Evolutionary conservation across 768 basidiomycete genomes (phyloP), one percentile per base, ranked within the genome.

Genomic region (Terana coerulea): DNA sequence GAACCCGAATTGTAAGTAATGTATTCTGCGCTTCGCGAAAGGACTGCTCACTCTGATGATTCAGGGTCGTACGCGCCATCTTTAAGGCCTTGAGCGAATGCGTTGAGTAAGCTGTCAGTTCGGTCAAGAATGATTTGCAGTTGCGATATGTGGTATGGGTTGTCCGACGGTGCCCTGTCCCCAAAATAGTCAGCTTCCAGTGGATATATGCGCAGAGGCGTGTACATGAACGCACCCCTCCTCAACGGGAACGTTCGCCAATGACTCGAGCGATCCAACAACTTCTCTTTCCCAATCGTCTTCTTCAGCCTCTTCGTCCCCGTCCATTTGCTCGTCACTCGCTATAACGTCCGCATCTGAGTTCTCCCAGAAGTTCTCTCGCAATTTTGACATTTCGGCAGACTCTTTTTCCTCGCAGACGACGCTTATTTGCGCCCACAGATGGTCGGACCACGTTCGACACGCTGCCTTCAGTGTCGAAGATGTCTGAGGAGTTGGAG

Each of bases 391-490:
- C 61, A 98, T 77, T 54, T 87, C 83, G 26, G 74, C 75, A 39
- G 83, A 85, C 63, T 87, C 79, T 53, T 88, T 84, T 58, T 91
- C 84, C 63, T 95, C 91, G 59, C 89, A 86, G 33, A 91, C 72
- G 43, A 91, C 76, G 58, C 83, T 84, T 45, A 94, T 73, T 52
- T 90, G 86, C 0, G 90, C 91, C 97, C 97, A 99, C 0, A 98
- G 74, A 63, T 95, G 86, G 62, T 99, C 97, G 61, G 95, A 90
- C 95, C 95, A 98, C 19, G 89, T 87, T 29, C 84, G 71, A 61
- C 91, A 95, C 3, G 87, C 81, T 0, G 83, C 76, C 55, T 87
- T 83, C 29, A 92, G 78, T 28, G 86, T 67, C 19, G 67, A 70
- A 0, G 81, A 76, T 1, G 88, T 89, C 66, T 77, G 84, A 40